Percentiles rank a stretch among this genome's conserved stretches.
Conservation (phyloP, 148 eudicot genomes). For the Chenopodium quinoa region DNA sequence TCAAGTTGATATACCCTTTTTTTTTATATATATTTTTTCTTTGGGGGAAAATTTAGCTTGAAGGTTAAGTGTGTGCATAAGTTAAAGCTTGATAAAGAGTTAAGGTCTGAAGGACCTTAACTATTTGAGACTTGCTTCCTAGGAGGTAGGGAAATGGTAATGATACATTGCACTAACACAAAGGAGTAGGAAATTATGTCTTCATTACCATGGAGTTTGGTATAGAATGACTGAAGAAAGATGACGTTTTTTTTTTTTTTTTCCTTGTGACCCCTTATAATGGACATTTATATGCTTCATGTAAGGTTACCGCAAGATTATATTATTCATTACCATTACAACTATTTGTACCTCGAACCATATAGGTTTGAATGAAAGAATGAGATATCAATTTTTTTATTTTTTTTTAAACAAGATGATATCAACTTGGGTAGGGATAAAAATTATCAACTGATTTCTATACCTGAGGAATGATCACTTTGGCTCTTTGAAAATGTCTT, state of each 20-base stretch:
- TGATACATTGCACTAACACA: background rate
- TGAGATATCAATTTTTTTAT: background rate
- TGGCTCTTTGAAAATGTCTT: too few species aligned
- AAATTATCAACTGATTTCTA: too few species aligned
- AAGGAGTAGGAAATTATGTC: too few species aligned
- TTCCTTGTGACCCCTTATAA: background rate
- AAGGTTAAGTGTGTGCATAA: background rate
- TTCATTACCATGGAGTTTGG: background rate
- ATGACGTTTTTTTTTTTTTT: background rate
- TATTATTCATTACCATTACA: too few species aligned
- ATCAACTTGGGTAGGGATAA: background rate
- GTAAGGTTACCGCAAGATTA: too few species aligned
- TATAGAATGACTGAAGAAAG: background rate
- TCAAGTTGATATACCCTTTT: background rate
- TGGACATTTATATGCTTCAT: background rate
- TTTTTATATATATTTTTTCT: background rate
- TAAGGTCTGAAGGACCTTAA: background rate
- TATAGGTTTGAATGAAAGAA: background rate
- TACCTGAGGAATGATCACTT: too few species aligned
- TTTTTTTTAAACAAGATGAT: background rate
- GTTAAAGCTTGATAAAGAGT: background rate
- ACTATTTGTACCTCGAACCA: background rate
- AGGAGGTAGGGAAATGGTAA: background rate
- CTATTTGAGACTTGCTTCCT: background rate
- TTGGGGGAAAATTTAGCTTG: background rate